phyloP scores from a whole-genome alignment of 2,329 filamentous ascomycete genomes.

The Malbranchea cinnamomea region DNA sequence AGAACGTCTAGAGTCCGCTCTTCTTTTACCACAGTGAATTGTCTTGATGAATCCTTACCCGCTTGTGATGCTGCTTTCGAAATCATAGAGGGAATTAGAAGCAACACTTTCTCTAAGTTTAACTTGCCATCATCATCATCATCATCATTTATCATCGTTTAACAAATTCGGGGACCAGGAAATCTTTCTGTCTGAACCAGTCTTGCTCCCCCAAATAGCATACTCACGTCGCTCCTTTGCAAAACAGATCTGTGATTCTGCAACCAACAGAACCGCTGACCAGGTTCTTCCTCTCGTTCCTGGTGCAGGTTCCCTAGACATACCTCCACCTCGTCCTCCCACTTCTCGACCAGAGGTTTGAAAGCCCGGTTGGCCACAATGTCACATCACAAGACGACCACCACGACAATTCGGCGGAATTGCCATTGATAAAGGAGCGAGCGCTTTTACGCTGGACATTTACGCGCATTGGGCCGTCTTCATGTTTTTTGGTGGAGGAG shows the following conservation, averaged over 20 bases:
- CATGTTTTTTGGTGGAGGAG: slow-evolving; percentile 14
- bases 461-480: slow-evolving; percentile 14
- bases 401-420: slow-evolving; percentile 1
- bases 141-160: too few relatives aligned
- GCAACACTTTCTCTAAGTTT: slow-evolving; percentile 1
- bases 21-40: neutral
- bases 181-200: slow-evolving; percentile 1
- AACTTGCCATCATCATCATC: slow-evolving; percentile 1
- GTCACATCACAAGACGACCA: too few relatives aligned
- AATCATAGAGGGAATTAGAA: slow-evolving; percentile 2
- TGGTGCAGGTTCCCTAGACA: slow-evolving; percentile 3
- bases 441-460: slow-evolving; percentile 13
- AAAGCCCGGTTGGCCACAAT: neutral
- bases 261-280: slow-evolving; percentile 5
- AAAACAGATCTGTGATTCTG: slow-evolving; percentile 2
- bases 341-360: slow-evolving; percentile 5
- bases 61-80: slow-evolving; percentile 4
- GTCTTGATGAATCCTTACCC: neutral
- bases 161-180: neutral
- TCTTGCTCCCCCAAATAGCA: slow-evolving; percentile 2
- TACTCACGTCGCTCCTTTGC: slow-evolving; percentile 5
- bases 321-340: slow-evolving; percentile 5
- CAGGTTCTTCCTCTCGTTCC: slow-evolving; percentile 4
- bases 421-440: slow-evolving; percentile 10
- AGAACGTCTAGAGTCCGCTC: slow-evolving; percentile 3